Conservation (phyloP, 148 eudicot species). For the Chenopodium quinoa region DNA sequence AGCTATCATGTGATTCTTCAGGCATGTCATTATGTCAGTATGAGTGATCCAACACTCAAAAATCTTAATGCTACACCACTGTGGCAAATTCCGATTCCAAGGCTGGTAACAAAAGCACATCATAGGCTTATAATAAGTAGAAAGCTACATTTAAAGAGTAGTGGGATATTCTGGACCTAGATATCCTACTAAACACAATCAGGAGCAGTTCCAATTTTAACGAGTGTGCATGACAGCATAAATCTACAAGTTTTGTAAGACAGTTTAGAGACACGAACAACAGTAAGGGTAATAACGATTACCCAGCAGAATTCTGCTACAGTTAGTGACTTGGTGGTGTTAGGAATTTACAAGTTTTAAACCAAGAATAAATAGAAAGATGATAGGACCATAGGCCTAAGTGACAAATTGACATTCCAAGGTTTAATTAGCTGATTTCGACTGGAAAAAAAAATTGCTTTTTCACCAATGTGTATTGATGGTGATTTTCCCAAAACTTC, state of each 20-base stretch:
- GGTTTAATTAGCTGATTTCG: not conserved
- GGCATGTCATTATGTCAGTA: not conserved
- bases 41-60: not conserved
- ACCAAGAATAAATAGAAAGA: no score
- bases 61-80: not conserved
- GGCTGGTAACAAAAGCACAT: not conserved
- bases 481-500: not conserved
- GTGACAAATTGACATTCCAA: not conserved
- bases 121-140: not conserved
- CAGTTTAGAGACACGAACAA: not conserved
- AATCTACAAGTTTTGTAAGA: not conserved
- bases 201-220: not conserved
- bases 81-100: not conserved
- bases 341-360: not conserved
- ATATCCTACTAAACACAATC: not conserved
- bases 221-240: not conserved
- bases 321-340: not conserved
- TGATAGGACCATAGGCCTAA: not conserved
- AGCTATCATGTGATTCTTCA: not conserved
- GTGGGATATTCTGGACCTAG: not conserved
- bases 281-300: not conserved
- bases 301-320: not conserved
- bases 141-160: no score
- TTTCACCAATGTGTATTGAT: no score
- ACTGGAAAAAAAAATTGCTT: not conserved